Evolutionary conservation across 495 filamentous ascomycete genomes (phyloP), one percentile per base, ranked within the genome.

Genomic region (Penicillium dipodomyicola): DNA sequence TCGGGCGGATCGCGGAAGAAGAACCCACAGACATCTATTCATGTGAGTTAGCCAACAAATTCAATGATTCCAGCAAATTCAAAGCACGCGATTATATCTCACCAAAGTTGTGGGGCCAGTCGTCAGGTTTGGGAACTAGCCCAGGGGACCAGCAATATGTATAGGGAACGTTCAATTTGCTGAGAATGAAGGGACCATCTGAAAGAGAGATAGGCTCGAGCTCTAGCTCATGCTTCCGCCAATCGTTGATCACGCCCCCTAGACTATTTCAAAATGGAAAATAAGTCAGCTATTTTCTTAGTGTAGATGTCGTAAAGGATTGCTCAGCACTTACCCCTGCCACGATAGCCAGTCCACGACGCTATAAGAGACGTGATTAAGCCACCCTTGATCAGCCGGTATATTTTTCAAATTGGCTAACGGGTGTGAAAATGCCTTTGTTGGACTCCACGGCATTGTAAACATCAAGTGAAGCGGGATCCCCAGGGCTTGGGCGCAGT

Each of bases 391-490:
- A 52, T 78, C 75, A 3, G 67, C 66, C 39, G 72, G 71, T 0
- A 73, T 67, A 12, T 67, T 68, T 55, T 77, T 72, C 51, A 80
- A 73, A 57, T 80, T 80, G 0, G 77, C 77, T 7, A 80, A 59
- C 11, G 77, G 77, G 60, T 80, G 77, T 1, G 77, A 73, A 64
- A 80, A 80, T n/a, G 68, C 64, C 57, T 73, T 72, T 1, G 77
- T 80, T 5, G 71, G 67, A 14, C 74, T 76, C 69, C 76, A 80
- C 0, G 77, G 77, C 77, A 80, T 79, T n/a, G 80, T 84, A 60
- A 82, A 83, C 70, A 84, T 79, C 56, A 85, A 71, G 56, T 85
- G 82, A 17, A 83, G 55, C 15, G 82, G 82, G 30, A 84, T 72
- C 1, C 75, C 22, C 3, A 46, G 43, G 11, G 43, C 43, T 14